Conservation (phyloP, 148 eudicot genomes). For the Rhododendron molle region DNA sequence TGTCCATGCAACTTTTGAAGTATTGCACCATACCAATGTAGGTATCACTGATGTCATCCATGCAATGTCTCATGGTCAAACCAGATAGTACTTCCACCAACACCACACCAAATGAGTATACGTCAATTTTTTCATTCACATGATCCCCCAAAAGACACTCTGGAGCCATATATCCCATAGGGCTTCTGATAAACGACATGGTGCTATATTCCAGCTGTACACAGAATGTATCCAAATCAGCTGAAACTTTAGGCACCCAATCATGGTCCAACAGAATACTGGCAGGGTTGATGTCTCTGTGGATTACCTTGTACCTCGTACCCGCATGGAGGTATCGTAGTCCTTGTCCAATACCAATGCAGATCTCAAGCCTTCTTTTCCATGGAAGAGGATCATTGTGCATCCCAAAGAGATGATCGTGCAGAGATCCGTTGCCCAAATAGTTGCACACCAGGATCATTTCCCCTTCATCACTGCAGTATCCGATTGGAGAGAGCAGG, state of each 20-base stretch:
- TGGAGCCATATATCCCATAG: background rate
- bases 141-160: no score
- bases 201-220: background rate
- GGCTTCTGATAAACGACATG: no score
- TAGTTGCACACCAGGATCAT: rapidly evolving
- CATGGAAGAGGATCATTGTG: slow-evolving; percentile 7
- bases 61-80: background rate
- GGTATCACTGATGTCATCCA: background rate
- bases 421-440: background rate
- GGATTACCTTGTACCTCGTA: background rate
- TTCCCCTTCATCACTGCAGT: rapidly evolving
- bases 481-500: no score
- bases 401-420: background rate
- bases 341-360: slow-evolving; percentile 15
- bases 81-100: slow-evolving; percentile 6
- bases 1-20: slow-evolving; percentile 4
- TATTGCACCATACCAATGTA: background rate
- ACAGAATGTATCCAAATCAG: background rate
- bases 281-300: background rate
- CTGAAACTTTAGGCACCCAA: slow-evolving; percentile 13
- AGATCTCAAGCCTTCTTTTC: slow-evolving; percentile 14
- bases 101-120: slow-evolving; percentile 19
- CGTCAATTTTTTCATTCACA: slow-evolving; percentile 11
- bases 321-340: slow-evolving; percentile 8
- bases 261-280: slow-evolving; percentile 13